phyloP scores from a whole-genome alignment of 768 basidiomycete genomes.

The Scleroderma bovista region DNA sequence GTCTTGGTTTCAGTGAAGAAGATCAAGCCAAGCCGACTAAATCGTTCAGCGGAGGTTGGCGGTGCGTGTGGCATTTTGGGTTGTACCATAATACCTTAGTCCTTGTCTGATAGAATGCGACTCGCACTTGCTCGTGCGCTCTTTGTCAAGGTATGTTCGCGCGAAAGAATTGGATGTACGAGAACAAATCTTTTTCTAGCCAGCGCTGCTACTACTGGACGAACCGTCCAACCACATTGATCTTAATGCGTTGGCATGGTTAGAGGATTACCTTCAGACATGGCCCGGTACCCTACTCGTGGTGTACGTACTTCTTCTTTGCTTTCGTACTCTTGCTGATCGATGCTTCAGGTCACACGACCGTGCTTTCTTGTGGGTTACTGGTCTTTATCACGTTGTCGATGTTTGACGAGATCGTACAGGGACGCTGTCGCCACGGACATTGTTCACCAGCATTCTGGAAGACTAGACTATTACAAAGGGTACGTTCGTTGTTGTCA shows the following conservation, averaged over 20 bases:
- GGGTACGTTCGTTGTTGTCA: conserved; percentile 44
- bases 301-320: conserved; percentile 51
- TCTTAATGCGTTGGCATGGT: conserved; percentile 94
- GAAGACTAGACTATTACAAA: conserved; percentile 94
- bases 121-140: conserved; percentile 91
- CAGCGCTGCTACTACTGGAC: conserved; percentile 74
- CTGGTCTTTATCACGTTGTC: background rate
- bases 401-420: conserved; percentile 1
- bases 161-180: background rate
- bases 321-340: conserved; percentile 4
- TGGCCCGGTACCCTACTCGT: conserved; percentile 91
- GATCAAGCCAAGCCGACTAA: conserved; percentile 82
- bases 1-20: conserved; percentile 84
- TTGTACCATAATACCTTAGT: background rate
- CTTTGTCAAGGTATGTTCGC: conserved; percentile 74
- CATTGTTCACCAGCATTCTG: conserved; percentile 94
- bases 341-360: conserved; percentile 75
- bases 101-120: conserved; percentile 64
- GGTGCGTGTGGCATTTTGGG: conserved; percentile 36
- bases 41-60: conserved; percentile 96
- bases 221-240: conserved; percentile 98
- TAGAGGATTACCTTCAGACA: conserved; percentile 95
- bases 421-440: conserved; percentile 96
- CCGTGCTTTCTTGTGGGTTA: conserved; percentile 80
- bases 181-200: conserved; percentile 34